A percentile compares a stretch with the other conserved stretches of the same genome.
phyloP scores from a whole-genome alignment of 2,329 filamentous ascomycete species.

The Coniella lustricola region DNA sequence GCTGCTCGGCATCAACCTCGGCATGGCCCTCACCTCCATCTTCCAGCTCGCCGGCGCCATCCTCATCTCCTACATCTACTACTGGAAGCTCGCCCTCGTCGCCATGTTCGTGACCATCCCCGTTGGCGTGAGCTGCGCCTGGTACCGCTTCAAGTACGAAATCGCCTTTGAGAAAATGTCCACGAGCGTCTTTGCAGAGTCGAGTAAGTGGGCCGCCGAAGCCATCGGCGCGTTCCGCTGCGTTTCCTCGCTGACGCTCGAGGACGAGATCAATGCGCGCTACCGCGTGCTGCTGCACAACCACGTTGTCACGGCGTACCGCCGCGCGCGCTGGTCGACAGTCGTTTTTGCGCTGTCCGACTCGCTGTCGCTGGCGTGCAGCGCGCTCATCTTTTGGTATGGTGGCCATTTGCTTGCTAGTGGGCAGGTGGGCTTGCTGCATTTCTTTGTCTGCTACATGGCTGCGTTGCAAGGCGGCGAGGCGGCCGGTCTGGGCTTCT shows the following conservation, averaged over 20 bases:
- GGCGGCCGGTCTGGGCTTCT: constrained; percentile 58
- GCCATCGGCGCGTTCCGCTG: constrained; percentile 68
- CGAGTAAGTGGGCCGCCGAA: constrained; percentile 68
- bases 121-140: constrained; percentile 39
- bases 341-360: constrained; percentile 64
- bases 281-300: constrained; percentile 52
- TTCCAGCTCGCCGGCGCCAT: constrained; percentile 61
- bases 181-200: constrained; percentile 60
- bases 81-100: constrained; percentile 71
- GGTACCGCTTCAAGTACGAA: constrained; percentile 50
- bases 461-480: constrained; percentile 62
- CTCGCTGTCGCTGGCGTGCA: constrained; percentile 54
- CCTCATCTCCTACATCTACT: constrained; percentile 61
- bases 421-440: constrained; percentile 38
- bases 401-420: constrained; percentile 51
- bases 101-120: constrained; percentile 54
- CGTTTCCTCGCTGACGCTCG: constrained; percentile 62
- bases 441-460: constrained; percentile 55
- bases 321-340: constrained; percentile 54
- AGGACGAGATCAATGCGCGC: constrained; percentile 54
- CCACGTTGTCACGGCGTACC: constrained; percentile 54
- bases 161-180: constrained; percentile 64
- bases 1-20: constrained; percentile 56
- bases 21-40: constrained; percentile 53
- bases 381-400: constrained; percentile 62